phyloP scores from a whole-genome alignment of 352 stramenopile species.

The Aphanomyces cochlioides region DNA sequence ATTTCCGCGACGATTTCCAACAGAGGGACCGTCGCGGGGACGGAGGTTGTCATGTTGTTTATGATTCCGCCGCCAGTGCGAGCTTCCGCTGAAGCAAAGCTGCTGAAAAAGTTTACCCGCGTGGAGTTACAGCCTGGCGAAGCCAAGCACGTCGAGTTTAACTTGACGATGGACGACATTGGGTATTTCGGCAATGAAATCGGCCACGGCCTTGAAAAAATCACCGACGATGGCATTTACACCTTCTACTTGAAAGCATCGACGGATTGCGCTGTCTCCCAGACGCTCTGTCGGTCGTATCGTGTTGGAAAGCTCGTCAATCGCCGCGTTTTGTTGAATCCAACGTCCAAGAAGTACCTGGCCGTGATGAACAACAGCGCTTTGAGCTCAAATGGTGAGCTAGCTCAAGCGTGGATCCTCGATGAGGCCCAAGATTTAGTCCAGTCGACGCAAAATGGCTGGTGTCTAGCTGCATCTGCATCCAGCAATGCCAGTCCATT shows the following conservation, averaged over 20 bases:
- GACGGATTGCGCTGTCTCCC: slow-evolving; percentile 32
- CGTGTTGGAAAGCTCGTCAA: too few relatives aligned
- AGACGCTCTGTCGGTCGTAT: too few relatives aligned
- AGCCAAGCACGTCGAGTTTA: slow-evolving; percentile 42
- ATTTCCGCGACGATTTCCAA: slow-evolving; percentile 37
- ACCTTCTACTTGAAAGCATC: slow-evolving; percentile 57
- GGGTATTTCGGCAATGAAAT: slow-evolving; percentile 52
- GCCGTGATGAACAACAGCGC: too few relatives aligned
- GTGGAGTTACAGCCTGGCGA: slow-evolving; percentile 38
- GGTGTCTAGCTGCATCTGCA: not conserved
- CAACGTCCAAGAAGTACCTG: too few relatives aligned
- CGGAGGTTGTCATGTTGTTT: slow-evolving; percentile 46
- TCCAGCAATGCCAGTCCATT: not conserved
- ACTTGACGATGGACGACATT: slow-evolving; percentile 45
- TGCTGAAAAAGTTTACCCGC: slow-evolving; percentile 47
- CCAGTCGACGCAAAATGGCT: not conserved
- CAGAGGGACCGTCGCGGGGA: slow-evolving; percentile 37
- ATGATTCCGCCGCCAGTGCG: slow-evolving; percentile 33
- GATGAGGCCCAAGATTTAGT: too few relatives aligned
- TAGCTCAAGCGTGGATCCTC: too few relatives aligned
- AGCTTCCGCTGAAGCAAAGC: slow-evolving; percentile 38
- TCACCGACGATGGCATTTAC: slow-evolving; percentile 49
- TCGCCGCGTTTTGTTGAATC: too few relatives aligned
- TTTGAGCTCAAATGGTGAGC: too few relatives aligned
- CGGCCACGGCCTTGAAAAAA: slow-evolving; percentile 41